These are phyloP conservation scores for Linnemannia elongata DNA, from an alignment of 192 early-diverging fungal species.

Conservation along the genomic window DNA sequence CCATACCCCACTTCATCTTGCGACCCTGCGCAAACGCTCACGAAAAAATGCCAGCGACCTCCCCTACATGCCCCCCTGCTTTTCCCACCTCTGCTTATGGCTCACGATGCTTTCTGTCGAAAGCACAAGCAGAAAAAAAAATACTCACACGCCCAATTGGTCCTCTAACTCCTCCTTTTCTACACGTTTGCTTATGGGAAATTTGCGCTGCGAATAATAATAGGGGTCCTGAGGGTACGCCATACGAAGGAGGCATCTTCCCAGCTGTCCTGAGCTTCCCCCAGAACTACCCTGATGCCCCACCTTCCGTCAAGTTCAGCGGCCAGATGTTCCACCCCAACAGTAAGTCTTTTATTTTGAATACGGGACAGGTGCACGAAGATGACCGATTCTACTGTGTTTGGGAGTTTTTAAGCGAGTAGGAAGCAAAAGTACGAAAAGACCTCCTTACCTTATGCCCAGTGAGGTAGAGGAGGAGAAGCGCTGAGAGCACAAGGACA, in stretches of 20 bases:
- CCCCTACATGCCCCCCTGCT: too few species aligned
- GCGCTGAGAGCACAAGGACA: too few species aligned
- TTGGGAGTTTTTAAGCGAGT: too few species aligned
- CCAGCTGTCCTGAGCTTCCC: conserved; percentile 90
- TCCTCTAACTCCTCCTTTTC: background rate
- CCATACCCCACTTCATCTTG: background rate
- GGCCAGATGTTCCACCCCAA: conserved; percentile 97
- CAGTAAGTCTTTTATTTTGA: conserved; percentile 59
- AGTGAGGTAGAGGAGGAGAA: too few species aligned
- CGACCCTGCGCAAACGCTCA: background rate
- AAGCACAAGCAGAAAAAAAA: too few species aligned
- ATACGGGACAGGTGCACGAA: too few species aligned
- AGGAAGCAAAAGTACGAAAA: background rate
- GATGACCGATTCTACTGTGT: too few species aligned
- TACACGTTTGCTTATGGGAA: conserved; percentile 52
- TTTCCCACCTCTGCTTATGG: too few species aligned
- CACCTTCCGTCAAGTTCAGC: conserved; percentile 97
- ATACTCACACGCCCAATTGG: background rate
- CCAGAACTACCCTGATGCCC: conserved; percentile 94
- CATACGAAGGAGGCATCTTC: conserved; percentile 97
- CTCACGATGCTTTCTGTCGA: too few species aligned
- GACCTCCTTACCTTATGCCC: too few species aligned
- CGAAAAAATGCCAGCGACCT: background rate
- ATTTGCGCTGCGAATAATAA: conserved; percentile 56
- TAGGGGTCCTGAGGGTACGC: conserved; percentile 92